A percentile compares a stretch with the other conserved stretches of the same genome.
phyloP scores from a whole-genome alignment of 106 monocot genomes.

The Chionographis japonica region DNA sequence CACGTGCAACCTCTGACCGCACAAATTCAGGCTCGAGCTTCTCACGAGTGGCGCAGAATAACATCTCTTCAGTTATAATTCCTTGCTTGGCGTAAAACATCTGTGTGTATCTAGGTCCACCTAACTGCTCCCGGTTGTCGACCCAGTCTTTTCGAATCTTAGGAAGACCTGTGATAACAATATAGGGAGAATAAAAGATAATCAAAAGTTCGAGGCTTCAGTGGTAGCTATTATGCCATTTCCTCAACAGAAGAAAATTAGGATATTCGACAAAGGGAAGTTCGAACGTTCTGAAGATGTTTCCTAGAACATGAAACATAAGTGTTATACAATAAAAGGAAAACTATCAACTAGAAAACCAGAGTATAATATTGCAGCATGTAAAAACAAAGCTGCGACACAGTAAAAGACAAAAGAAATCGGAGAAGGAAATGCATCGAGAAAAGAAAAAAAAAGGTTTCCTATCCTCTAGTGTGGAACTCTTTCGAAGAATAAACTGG shows the following conservation, averaged over 20 bases:
- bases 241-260: no score
- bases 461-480: no score
- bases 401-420: no score
- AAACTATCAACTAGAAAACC: neutral
- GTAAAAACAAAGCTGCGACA: no score
- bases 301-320: neutral
- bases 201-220: neutral
- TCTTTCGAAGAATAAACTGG: no score
- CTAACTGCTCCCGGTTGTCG: slow-evolving; percentile 51
- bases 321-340: neutral
- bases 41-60: slow-evolving; percentile 84
- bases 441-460: no score
- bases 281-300: no score
- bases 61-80: slow-evolving; percentile 94
- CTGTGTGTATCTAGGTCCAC: slow-evolving; percentile 80
- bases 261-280: no score
- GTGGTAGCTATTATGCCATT: neutral
- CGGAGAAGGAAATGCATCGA: no score
- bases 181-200: neutral
- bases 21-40: slow-evolving; percentile 90
- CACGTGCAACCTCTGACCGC: slow-evolving; percentile 86
- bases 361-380: no score
- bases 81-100: slow-evolving; percentile 96
- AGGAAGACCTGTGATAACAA: slow-evolving; percentile 63
- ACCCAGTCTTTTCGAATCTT: slow-evolving; percentile 87